Evolutionary conservation across 352 stramenopile genomes (phyloP), one percentile per base, ranked within the genome.

Genomic region (Discostella stelligera): DNA sequence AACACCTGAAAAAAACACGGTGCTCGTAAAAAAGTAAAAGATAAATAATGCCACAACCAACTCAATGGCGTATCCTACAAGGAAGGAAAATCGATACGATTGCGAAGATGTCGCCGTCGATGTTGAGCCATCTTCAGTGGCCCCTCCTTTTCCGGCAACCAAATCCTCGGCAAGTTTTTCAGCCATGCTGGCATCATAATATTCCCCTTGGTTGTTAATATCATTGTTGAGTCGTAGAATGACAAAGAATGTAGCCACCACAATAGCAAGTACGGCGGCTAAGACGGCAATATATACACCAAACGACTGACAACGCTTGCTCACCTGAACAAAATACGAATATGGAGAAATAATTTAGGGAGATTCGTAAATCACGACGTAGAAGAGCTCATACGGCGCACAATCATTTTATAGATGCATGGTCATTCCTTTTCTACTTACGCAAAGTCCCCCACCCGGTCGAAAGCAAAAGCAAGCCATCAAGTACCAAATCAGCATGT

Each of bases 61-160:
- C 77, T 92, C 84, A 3, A 91, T 70, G 1, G 79, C 53, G 63
- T 92, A 92, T 16, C 55, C 79, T 16, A 87, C 3, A 4, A 92
- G 55, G 53, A 92, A 92, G 10, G 79, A n/a, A 71, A 88, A 90
- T 37, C 52, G 25, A 66, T 58, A 25, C 58, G 65, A 37, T 18
- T 65, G 2, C 71, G 59, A 11, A 41, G 48, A 49, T 23, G 41
- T 72, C 39, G 13, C 59, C 44, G 18, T 71, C 27, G 54, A 74
- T 64, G 65, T 74, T 20, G 60, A 11, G 9, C 53, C 60, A 14
- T 52, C 30, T 11, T 53, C 20, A n/a, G 13, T 32, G 14, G 48
- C 44, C 14, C 44, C 50, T 37, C 44, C 41, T 44, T 8, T 44
- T 2, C 37, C 37, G 37, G 37, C 37, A 44, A 44, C 37, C 37